Evolutionary conservation across 169 alveolate species (phyloP), one percentile per base, ranked within the genome.

Genomic region (Plasmodium malariae): DNA sequence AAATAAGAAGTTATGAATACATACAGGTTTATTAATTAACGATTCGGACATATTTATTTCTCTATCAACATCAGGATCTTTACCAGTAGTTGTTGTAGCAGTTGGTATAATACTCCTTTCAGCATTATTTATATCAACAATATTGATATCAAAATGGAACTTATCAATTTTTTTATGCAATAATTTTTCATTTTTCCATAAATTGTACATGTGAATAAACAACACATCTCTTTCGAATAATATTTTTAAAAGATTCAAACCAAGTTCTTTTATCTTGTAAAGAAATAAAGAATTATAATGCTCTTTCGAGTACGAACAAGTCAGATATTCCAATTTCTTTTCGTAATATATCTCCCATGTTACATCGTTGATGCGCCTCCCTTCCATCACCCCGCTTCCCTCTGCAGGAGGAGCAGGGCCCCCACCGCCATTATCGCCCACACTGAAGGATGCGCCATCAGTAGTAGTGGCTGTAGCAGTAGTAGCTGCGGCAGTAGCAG

Each of bases 131-230:
- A 19, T 40, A 32, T 83, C 85, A 11, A 36, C 40, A 43, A 45
- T 4, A 37, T 70, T 69, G 12, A 86, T 1, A 12, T 57, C 87
- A 1, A 54, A 69, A 3, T 86, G 86, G 28, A 69, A 51, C 36
- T 86, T 86, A 3, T 48, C 87, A 11, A 86, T 40, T 36, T 69
- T 37, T 32, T 36, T 45, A 28, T 86, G 70, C 9, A 86, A 17
- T 54, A 69, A 63, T 59, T 86, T 86, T 70, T 86, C 92, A 70
- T 70, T 86, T 32, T 69, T 86, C 92, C 92, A 86, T 2, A 69
- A 37, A 21, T 63, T 86, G 28, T 86, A 70, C 92, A 86, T 68
- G 21, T 86, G 92, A 14, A 86, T 86, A 63, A 86, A 86, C 2
- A 86, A 54, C 0, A 86, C 87, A 36, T 86, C 92, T 40, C 92